Base-by-base conservation (phyloP, 2,329 filamentous ascomycete genomes). In the Neophaeococcomyces mojaviensis region DNA sequence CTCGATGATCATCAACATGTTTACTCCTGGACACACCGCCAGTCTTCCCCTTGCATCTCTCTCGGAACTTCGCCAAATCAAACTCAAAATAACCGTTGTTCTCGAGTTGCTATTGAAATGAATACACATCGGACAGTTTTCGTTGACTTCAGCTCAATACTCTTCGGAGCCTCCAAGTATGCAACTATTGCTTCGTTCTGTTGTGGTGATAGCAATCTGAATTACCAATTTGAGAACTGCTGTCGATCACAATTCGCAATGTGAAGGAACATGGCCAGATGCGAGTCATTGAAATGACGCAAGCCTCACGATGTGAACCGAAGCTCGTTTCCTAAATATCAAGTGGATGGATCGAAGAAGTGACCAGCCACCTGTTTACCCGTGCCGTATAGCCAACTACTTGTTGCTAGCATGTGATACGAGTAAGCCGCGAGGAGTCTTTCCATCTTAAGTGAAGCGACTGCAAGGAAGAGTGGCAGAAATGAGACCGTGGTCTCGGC, bases 271-370 rank as follows among this genome's bases (percentile, higher is more conserved):
- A 28, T 37, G 16, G 34, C 37, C 10, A 5, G 5, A 28, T 44
- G 41, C 41, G 37, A 37, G 33, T 44, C 41, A 44, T 44, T 26
- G 20, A 8, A 20, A 44, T 36, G 33, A 44, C 32, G 41, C 33
- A 44, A 44, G 22, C 31, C 18, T 18, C 30, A 41, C 39, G 19
- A 31, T 24, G 39, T n/a, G 12, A n/a, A 15, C 18, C 15, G 8
- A 10, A 13, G 28, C 9, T 18, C 24, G n/a, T 31, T 18, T 5
- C 3, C 26, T 10, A 8, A 8, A 32, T 31, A 13, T 20, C 39
- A 41, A 41, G 39, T 16, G 18, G 12, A n/a, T 28, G 9, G 16
- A 31, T 44, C 20, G 22, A 18, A 20, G 5, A 6, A 28, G 16
- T 12, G 31, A 44, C 41, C 33, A 44, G 41, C 32, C 33, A 36